Evolutionary conservation across 169 alveolate genomes (phyloP).

Genomic region (Eimeria necatrix): DNA sequence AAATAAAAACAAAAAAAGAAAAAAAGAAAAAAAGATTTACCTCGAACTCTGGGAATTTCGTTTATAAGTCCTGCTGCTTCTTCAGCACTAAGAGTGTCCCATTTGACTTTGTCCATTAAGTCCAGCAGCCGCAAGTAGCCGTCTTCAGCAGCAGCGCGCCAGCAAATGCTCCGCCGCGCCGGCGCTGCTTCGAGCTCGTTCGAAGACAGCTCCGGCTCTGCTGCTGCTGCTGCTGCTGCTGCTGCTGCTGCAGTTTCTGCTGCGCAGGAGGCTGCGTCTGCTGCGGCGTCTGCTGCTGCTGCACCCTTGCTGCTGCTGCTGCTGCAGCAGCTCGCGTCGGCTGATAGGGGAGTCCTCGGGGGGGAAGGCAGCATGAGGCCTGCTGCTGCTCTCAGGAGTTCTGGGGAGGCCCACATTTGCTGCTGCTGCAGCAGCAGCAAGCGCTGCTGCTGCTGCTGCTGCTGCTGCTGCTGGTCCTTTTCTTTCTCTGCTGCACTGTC

Average conservation of each 20-base stretch:
- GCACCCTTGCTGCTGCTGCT: neutral
- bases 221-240: too few species aligned
- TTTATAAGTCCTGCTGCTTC: slow-evolving; percentile 36
- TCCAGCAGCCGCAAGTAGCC: slow-evolving; percentile 16
- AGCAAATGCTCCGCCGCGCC: neutral
- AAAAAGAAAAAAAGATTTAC: neutral
- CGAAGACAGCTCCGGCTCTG: too few species aligned
- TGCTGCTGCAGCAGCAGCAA: slow-evolving; percentile 53
- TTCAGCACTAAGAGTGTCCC: neutral
- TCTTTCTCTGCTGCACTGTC: slow-evolving; percentile 12
- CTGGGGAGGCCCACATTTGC: slow-evolving; percentile 5
- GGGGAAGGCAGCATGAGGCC: neutral
- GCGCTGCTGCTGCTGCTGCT: slow-evolving; percentile 19
- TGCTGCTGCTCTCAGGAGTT: neutral
- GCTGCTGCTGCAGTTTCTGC: neutral
- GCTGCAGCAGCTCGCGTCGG: neutral
- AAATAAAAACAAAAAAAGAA: neutral
- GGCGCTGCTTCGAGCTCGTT: too few species aligned
- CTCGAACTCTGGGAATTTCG: slow-evolving; percentile 41
- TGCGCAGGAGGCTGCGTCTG: neutral
- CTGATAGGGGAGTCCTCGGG: neutral
- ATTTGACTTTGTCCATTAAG: slow-evolving; percentile 15
- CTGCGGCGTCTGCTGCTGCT: neutral
- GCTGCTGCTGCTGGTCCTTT: too few species aligned
- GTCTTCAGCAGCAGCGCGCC: neutral